Conservation (phyloP, 768 basidiomycete genomes). For the Pulveroboletus sp. region DNA sequence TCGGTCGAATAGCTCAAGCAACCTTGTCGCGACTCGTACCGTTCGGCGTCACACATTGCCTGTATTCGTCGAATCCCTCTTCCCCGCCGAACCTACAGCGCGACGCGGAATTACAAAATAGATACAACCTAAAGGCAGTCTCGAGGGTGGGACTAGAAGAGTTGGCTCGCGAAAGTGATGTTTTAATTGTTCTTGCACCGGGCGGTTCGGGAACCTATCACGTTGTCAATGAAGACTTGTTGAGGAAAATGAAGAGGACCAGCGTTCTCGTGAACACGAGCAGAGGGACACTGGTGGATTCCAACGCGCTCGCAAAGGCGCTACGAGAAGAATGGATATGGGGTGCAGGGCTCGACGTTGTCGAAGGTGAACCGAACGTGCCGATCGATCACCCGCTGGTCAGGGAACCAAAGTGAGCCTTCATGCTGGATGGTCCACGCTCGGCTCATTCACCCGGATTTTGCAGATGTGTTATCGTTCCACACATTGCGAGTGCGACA, state of each 20-base stretch:
- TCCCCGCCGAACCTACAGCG: conserved; percentile 40
- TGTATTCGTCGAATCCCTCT: conserved; percentile 61
- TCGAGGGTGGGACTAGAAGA: conserved; percentile 57
- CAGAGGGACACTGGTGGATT: conserved; percentile 86
- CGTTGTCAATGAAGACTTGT: conserved; percentile 64
- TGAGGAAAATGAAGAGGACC: conserved; percentile 80
- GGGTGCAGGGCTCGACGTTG: conserved; percentile 91
- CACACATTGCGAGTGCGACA: conserved; percentile 91
- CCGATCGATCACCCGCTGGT: conserved; percentile 72
- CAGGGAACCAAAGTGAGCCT: conserved; percentile 60
- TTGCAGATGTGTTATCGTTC: conserved; percentile 70
- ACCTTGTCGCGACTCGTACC: conserved; percentile 73
- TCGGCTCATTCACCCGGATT: not conserved
- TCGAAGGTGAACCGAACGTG: conserved; percentile 87
- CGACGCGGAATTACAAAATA: conserved; percentile 36
- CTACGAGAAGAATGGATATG: conserved; percentile 76
- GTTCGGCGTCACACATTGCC: conserved; percentile 71
- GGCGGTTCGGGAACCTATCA: conserved; percentile 69
- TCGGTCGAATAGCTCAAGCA: conserved; percentile 89
- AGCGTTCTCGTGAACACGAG: conserved; percentile 81
- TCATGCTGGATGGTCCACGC: not conserved
- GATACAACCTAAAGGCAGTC: conserved; percentile 35
- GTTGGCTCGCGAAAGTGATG: conserved; percentile 75
- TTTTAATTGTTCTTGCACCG: conserved; percentile 79
- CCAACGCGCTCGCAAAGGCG: conserved; percentile 80